Evolutionary conservation across 2,329 filamentous ascomycete species (phyloP).

Genomic region (Colletotrichum aenigma): DNA sequence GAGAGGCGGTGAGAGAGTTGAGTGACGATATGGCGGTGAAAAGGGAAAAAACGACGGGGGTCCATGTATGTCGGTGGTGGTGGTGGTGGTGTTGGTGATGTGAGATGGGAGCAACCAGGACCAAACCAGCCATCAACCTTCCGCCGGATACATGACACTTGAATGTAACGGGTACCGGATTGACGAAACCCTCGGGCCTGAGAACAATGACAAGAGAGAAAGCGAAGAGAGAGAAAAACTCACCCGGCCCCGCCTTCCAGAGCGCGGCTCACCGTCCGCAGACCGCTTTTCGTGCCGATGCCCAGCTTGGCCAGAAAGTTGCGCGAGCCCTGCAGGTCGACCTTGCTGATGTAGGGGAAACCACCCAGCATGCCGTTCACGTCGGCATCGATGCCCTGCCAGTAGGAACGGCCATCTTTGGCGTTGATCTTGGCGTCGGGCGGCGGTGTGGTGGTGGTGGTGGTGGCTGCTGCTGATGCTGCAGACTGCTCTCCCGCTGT

Average conservation of each 20-base stretch:
- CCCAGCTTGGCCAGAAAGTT: conserved; percentile 73
- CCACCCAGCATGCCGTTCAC: conserved; percentile 83
- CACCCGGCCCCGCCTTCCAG: conserved; percentile 46
- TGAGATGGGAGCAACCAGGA: neutral
- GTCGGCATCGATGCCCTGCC: conserved; percentile 48
- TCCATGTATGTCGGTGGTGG: neutral
- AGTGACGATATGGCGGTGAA: conserved; percentile 7
- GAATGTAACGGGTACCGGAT: neutral
- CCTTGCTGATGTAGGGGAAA: conserved; percentile 64
- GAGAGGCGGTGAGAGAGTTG: conserved; percentile 2
- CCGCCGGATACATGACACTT: neutral
- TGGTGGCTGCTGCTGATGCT: neutral
- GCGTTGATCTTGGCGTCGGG: conserved; percentile 38
- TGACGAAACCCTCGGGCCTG: neutral
- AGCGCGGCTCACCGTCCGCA: conserved; percentile 29
- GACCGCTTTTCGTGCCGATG: conserved; percentile 38
- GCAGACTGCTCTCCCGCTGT: neutral
- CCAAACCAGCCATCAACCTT: neutral
- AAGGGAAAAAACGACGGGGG: neutral
- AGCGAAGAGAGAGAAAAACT: conserved; percentile 16
- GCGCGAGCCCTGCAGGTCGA: conserved; percentile 71
- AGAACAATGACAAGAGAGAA: neutral
- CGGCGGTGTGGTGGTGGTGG: conserved; percentile 10
- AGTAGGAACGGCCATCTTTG: conserved; percentile 47
- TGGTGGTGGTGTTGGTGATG: neutral